Evolutionary conservation across 306 rosid species (phyloP), one percentile per base, ranked within the genome.

Genomic region (Prunus kanzakura): DNA sequence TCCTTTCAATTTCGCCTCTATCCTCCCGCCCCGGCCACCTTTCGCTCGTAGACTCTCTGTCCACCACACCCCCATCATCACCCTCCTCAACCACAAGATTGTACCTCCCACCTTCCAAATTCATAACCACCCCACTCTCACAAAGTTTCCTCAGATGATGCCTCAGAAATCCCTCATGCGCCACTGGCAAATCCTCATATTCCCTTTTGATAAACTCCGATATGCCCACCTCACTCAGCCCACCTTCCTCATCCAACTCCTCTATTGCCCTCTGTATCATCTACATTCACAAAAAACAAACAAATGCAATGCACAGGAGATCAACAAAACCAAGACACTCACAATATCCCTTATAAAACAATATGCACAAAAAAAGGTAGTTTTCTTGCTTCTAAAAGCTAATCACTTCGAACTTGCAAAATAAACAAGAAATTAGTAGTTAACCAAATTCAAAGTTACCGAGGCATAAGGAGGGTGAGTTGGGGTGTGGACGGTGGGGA

Each of bases 221-320:
- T 60, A 83, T 72, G 0, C 30, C 77, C 35, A 54, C 57, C 64
- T 80, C 84, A 18, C 84, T 76, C 58, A 55, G 57, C 64, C 84
- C 79, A 43, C 46, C 79, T 51, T 72, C 87, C 71, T 75, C 81
- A 19, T 76, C 71, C 69, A 80, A 20, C 80, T 72, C 70, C 35
- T 7, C 63, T 57, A 83, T 72, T 11, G 87, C 87, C 69, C 73
- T 80, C n/a, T 64, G 72, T 52, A 84, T 84, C 87, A 84, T 84
- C 84, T 84, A 46, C 79, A 71, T 47, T 52, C 43, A 7, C 43
- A 29, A 51, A n/a, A 16, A 25, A 20, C 2, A 52, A 52, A 52
- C 57, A 52, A 16, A 52, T 15, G 22, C 4, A 38, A 41, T 38
- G 23, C 29, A 50, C 11, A 25, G 57, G 4, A 29, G 2, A n/a